Conservation (phyloP, 1,284 basidiomycete genomes). For the Microbotryum lychnidis-dioicae region DNA sequence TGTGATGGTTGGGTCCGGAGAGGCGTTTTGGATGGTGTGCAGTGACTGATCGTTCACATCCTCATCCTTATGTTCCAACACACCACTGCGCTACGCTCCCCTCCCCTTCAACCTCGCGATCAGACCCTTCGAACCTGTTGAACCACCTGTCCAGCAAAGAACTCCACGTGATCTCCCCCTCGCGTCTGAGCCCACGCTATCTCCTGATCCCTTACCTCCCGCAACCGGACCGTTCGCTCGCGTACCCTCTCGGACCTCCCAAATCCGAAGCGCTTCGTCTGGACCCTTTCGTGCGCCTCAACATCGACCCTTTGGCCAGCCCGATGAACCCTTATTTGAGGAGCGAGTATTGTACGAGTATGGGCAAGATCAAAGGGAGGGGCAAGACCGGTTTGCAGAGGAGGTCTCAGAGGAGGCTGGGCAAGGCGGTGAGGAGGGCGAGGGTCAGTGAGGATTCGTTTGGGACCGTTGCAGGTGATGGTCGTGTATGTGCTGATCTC, state of each 20-base stretch:
- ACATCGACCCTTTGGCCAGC: constrained; percentile 19
- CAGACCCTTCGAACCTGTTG: constrained; percentile 18
- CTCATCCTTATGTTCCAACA: no score
- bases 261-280: constrained; percentile 10
- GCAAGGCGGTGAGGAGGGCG: constrained; percentile 81
- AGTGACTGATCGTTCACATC: no score
- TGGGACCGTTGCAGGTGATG: no score
- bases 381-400: constrained; percentile 66
- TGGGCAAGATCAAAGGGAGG: constrained; percentile 75
- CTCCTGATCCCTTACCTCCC: constrained; percentile 24
- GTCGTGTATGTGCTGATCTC: not conserved
- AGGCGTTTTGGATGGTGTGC: no score
- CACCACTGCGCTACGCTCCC: no score
- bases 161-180: constrained; percentile 18
- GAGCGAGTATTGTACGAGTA: constrained; percentile 60
- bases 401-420: constrained; percentile 69
- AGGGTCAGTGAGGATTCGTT: constrained; percentile 45
- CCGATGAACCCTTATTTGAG: constrained; percentile 60
- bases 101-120: not conserved
- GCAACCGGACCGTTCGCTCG: constrained; percentile 15
- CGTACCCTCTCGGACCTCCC: constrained; percentile 30
- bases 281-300: constrained; percentile 51
- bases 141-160: constrained; percentile 8
- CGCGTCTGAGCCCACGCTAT: constrained; percentile 21
- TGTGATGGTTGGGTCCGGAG: no score